Conservation (phyloP, 768 basidiomycete species). For the Pleurotus sapidus region DNA sequence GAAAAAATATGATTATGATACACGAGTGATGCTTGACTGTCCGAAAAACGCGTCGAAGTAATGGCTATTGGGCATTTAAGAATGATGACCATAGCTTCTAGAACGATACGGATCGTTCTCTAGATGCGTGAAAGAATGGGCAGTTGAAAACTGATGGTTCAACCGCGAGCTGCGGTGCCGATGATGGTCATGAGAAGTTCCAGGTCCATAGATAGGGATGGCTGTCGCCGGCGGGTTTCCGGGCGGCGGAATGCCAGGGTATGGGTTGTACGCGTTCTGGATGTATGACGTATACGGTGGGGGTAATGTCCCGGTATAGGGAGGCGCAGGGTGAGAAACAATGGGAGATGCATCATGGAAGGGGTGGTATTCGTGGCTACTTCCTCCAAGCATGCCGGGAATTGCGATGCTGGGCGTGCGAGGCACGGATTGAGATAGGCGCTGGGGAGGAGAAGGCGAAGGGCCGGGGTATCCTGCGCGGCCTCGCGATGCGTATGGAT, state of each 20-base stretch:
- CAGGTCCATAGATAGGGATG: background rate
- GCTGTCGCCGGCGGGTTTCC: background rate
- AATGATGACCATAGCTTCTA: conserved; percentile 7
- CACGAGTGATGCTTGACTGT: background rate
- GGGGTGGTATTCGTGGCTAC: conserved; percentile 1
- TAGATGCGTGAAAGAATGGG: conserved; percentile 2
- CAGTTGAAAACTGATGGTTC: background rate
- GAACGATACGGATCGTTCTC: conserved; percentile 6
- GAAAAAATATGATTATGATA: background rate
- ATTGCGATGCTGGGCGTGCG: conserved; percentile 2
- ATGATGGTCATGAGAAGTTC: background rate
- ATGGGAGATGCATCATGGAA: conserved; percentile 4
- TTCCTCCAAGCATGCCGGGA: background rate
- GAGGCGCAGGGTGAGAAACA: conserved; percentile 3
- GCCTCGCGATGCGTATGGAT: conserved; percentile 1
- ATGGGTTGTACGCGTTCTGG: background rate
- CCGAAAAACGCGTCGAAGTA: background rate
- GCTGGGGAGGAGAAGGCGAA: background rate
- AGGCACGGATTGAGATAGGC: conserved; percentile 3
- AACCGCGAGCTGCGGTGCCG: background rate
- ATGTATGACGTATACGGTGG: conserved; percentile 1
- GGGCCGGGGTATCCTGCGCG: conserved; percentile 4
- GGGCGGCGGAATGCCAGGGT: background rate
- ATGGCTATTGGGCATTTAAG: background rate
- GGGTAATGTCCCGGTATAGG: conserved; percentile 1